phyloP scores from a whole-genome alignment of 1,284 basidiomycete genomes.

The Omphalotus olearius region DNA sequence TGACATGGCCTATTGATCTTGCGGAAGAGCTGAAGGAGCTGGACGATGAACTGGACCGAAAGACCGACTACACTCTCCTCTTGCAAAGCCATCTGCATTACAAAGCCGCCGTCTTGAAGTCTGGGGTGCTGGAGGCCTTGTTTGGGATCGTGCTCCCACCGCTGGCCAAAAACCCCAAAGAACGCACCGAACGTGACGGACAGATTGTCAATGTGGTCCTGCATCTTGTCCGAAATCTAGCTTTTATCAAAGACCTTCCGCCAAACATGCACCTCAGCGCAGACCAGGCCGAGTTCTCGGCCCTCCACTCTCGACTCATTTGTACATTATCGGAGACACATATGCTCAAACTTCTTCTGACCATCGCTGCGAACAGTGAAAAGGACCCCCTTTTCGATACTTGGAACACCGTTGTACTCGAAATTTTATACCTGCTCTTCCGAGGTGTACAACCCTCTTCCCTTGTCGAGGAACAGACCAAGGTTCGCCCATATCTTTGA shows the following conservation, averaged over 20 bases:
- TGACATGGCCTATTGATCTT: conserved; percentile 97
- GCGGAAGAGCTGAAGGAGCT: conserved; percentile 89
- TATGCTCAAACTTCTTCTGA: conserved; percentile 75
- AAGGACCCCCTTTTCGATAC: conserved; percentile 72
- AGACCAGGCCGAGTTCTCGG: conserved; percentile 73
- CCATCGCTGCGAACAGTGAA: conserved; percentile 72
- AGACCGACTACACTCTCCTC: conserved; percentile 84
- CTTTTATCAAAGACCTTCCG: conserved; percentile 83
- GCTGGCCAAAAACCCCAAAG: conserved; percentile 54
- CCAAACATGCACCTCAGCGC: conserved; percentile 63
- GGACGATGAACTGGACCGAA: conserved; percentile 70
- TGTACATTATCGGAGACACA: conserved; percentile 68
- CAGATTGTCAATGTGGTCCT: conserved; percentile 88
- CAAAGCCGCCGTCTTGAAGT: conserved; percentile 72
- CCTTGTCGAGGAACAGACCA: conserved; percentile 62
- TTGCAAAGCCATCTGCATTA: conserved; percentile 79
- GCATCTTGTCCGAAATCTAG: conserved; percentile 85
- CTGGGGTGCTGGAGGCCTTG: conserved; percentile 64
- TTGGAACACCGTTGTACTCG: conserved; percentile 86
- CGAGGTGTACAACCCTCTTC: conserved; percentile 67
- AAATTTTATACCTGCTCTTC: conserved; percentile 86
- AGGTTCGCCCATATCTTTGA: conserved; percentile 41
- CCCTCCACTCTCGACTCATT: conserved; percentile 76
- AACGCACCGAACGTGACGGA: conserved; percentile 74
- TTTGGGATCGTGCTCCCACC: conserved; percentile 70